Percentiles rank a stretch among this genome's conserved stretches.
phyloP scores from a whole-genome alignment of 768 basidiomycete genomes.

The Pleurotus citrinopileatus region DNA sequence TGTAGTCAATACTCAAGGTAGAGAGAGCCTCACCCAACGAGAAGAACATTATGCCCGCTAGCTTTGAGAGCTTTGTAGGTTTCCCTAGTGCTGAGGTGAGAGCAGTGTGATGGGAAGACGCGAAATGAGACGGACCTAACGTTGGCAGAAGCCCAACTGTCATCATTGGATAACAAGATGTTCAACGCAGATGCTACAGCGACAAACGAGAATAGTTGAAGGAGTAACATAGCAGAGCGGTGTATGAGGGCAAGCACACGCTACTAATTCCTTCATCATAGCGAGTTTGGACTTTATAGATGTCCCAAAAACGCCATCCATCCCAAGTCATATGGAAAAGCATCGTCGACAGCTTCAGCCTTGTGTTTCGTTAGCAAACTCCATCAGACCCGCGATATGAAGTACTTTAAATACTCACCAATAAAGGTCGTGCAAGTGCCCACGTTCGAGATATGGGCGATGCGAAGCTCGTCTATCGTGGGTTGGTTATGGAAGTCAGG shows the following conservation, averaged over 20 bases:
- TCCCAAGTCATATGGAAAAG: not conserved
- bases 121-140: slow-evolving; percentile 19
- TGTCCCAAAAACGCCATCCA: too few species aligned
- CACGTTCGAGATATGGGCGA: slow-evolving; percentile 2
- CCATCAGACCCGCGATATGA: not conserved
- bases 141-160: slow-evolving; percentile 31
- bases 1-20: not conserved
- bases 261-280: too few species aligned
- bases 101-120: not conserved
- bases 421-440: not conserved
- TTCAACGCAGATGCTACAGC: slow-evolving; percentile 16
- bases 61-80: slow-evolving; percentile 22
- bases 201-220: slow-evolving; percentile 1
- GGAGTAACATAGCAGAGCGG: not conserved
- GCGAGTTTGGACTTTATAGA: too few species aligned
- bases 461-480: not conserved
- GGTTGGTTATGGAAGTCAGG: too few species aligned
- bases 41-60: slow-evolving; percentile 25
- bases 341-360: not conserved
- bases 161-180: slow-evolving; percentile 28
- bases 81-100: slow-evolving; percentile 16
- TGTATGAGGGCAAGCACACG: too few species aligned
- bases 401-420: slow-evolving; percentile 9
- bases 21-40: slow-evolving; percentile 21
- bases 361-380: not conserved